Percentiles rank a stretch among this genome's conserved stretches.
Evolutionary conservation across 306 rosid species (phyloP).

Genomic region (Quercus ilex): DNA sequence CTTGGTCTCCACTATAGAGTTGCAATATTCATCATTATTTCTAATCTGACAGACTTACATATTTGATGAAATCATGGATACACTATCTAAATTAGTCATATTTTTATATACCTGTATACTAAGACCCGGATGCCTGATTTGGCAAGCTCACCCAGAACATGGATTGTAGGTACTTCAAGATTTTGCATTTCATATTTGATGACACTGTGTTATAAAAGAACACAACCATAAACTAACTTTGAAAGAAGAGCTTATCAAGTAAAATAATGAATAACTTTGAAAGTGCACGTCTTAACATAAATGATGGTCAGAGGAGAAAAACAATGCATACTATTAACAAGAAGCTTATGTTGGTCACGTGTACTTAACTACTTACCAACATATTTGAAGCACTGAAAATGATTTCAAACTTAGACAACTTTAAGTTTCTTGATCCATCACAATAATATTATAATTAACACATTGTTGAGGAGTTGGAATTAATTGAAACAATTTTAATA

Average conservation of each 20-base stretch:
- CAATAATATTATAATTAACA: neutral
- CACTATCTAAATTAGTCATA: neutral
- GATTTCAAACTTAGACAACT: neutral
- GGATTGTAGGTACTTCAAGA: neutral
- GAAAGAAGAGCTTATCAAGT: neutral
- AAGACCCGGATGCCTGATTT: neutral
- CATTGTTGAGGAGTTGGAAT: neutral
- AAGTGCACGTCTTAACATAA: neutral
- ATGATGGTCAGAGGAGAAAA: neutral
- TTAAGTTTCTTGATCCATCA: neutral
- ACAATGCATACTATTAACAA: neutral
- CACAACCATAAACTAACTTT: neutral
- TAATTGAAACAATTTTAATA: neutral
- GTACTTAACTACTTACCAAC: neutral
- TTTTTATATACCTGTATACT: neutral
- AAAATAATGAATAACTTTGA: slow-evolving; percentile 5
- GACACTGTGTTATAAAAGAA: neutral
- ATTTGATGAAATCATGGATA: neutral
- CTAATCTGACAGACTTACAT: neutral
- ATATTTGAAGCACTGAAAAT: neutral
- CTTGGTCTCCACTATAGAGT: slow-evolving; percentile 26
- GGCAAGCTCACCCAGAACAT: neutral
- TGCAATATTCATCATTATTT: neutral
- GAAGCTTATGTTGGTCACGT: neutral
- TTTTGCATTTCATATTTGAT: neutral